phyloP scores from a whole-genome alignment of 768 basidiomycete genomes.

The Suillus americanus region DNA sequence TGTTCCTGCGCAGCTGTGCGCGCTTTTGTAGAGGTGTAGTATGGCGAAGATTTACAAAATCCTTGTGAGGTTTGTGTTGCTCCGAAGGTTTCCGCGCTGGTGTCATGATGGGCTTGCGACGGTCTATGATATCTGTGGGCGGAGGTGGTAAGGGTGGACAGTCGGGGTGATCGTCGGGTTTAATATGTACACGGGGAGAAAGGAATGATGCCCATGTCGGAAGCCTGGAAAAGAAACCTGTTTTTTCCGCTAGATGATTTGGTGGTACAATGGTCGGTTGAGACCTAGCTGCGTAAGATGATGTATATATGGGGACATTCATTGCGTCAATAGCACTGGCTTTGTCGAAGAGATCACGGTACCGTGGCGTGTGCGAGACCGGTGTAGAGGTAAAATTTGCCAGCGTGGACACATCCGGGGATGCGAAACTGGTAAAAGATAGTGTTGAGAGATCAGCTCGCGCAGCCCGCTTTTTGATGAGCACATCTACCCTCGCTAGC shows the following conservation, averaged over 20 bases:
- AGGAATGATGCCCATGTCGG: constrained; percentile 41
- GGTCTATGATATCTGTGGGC: constrained; percentile 35
- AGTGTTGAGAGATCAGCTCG: constrained; percentile 10
- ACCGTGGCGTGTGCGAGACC: constrained; percentile 46
- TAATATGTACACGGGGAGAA: neutral
- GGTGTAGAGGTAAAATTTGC: constrained; percentile 6
- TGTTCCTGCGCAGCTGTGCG: constrained; percentile 44
- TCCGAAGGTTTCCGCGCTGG: constrained; percentile 53
- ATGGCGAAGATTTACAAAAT: constrained; percentile 61
- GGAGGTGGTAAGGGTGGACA: constrained; percentile 41
- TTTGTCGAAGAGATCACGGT: constrained; percentile 47
- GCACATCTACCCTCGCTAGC: constrained; percentile 31
- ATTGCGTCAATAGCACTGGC: constrained; percentile 23
- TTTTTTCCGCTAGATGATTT: constrained; percentile 46
- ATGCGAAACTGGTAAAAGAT: neutral
- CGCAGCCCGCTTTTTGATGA: constrained; percentile 25
- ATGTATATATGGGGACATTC: constrained; percentile 18
- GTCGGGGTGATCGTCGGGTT: constrained; percentile 45
- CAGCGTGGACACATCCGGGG: neutral
- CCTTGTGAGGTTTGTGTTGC: constrained; percentile 54
- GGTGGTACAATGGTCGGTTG: constrained; percentile 12
- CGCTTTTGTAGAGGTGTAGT: constrained; percentile 41
- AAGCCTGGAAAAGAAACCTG: constrained; percentile 63
- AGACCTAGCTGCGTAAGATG: constrained; percentile 12
- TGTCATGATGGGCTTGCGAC: constrained; percentile 57